These are phyloP conservation scores for Croton laevigatus DNA, from an alignment of 441 rosid genomes.

Conservation along the genomic window DNA sequence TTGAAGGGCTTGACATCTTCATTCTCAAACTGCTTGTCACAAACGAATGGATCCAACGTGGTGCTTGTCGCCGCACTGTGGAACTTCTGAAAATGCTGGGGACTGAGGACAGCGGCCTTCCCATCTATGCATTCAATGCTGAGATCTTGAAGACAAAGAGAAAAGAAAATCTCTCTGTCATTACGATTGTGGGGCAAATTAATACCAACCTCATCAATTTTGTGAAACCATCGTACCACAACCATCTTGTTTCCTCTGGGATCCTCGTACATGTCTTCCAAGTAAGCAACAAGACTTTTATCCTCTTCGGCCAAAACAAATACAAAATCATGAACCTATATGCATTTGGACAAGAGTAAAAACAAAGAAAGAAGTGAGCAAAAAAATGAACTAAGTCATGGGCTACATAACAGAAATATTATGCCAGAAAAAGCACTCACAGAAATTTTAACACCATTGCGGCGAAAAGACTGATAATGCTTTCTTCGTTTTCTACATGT, in stretches of 20 bases:
- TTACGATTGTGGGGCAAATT: constrained; percentile 49
- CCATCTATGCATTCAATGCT: constrained; percentile 87
- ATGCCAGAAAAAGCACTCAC: constrained; percentile 38
- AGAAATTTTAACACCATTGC: constrained; percentile 62
- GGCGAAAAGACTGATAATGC: constrained; percentile 57
- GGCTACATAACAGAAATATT: background rate
- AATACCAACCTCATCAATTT: constrained; percentile 85
- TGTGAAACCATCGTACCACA: constrained; percentile 89
- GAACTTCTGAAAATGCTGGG: constrained; percentile 57
- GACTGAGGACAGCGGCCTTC: constrained; percentile 72
- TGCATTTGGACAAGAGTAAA: constrained; percentile 11
- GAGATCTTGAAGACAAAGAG: constrained; percentile 87
- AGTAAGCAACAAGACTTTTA: constrained; percentile 66
- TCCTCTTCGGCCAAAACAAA: constrained; percentile 70
- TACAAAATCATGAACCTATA: constrained; percentile 66
- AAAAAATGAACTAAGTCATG: background rate
- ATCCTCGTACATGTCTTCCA: constrained; percentile 82
- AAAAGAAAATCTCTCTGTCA: constrained; percentile 82
- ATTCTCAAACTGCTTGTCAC: constrained; percentile 51
- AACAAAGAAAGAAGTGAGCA: background rate
- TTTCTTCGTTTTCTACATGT: constrained; percentile 54
- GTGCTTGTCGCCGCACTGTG: constrained; percentile 29
- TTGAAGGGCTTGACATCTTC: constrained; percentile 61
- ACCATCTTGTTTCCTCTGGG: constrained; percentile 67
- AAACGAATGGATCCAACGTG: constrained; percentile 49